phyloP scores from a whole-genome alignment of 2,329 filamentous ascomycete species.

The Aspergillus tanneri region DNA sequence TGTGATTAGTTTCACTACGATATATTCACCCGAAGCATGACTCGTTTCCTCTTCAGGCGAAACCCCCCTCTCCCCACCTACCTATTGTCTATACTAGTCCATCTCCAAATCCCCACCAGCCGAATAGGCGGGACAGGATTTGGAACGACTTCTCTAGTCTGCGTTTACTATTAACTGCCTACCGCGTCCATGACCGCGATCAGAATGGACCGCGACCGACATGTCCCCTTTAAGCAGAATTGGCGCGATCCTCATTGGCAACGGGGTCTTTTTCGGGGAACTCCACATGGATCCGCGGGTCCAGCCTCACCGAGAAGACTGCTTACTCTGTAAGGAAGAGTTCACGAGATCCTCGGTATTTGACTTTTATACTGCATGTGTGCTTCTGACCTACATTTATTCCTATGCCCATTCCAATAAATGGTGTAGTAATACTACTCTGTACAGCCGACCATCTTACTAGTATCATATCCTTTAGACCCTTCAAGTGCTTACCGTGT shows the following conservation, averaged over 20 bases:
- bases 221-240: constrained; percentile 13
- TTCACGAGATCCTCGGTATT: constrained; percentile 16
- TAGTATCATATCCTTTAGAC: too few relatives aligned
- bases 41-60: constrained; percentile 20
- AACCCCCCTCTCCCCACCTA: not conserved
- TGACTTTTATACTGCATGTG: not conserved
- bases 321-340: constrained; percentile 18
- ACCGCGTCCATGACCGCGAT: not conserved
- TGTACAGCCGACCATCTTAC: too few relatives aligned
- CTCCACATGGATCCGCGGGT: not conserved
- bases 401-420: too few relatives aligned
- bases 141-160: too few relatives aligned
- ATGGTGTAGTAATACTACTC: too few relatives aligned
- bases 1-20: not conserved
- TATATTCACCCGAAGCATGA: constrained; percentile 9
- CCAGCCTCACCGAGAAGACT: not conserved
- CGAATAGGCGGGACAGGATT: not conserved
- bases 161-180: too few relatives aligned
- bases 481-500: too few relatives aligned
- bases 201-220: constrained; percentile 3
- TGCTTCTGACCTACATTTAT: not conserved
- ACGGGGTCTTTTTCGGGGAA: not conserved
- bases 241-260: constrained; percentile 13
- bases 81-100: not conserved
- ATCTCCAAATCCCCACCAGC: not conserved